Conservation (phyloP, 148 eudicot genomes). For the Euryodendron excelsum region DNA sequence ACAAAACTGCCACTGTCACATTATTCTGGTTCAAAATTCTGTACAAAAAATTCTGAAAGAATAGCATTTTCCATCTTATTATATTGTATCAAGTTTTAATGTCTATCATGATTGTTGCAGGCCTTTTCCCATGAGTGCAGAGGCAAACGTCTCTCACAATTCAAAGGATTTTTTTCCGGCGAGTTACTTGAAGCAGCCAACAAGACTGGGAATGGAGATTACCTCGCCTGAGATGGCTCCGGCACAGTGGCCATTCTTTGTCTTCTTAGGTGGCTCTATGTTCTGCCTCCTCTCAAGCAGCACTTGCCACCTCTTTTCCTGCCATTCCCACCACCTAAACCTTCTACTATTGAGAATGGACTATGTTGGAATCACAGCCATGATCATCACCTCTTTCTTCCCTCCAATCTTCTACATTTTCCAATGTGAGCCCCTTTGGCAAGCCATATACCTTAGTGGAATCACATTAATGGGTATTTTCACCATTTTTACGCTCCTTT, state of each 20-base stretch:
- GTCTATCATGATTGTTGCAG: constrained; percentile 39
- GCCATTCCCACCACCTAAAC: constrained; percentile 75
- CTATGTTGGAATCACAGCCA: constrained; percentile 74
- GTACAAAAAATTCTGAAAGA: no score
- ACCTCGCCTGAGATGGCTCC: constrained; percentile 20
- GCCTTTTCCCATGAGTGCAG: constrained; percentile 39
- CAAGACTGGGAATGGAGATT: constrained; percentile 9
- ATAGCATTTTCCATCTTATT: no score
- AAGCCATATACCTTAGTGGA: constrained; percentile 58
- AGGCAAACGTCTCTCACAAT: constrained; percentile 51
- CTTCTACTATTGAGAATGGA: constrained; percentile 56
- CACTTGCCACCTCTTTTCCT: constrained; percentile 84
- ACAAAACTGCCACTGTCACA: no score
- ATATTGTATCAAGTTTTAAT: background rate
- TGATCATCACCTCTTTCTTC: constrained; percentile 96
- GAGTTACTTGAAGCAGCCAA: constrained; percentile 36
- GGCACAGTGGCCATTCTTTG: constrained; percentile 79
- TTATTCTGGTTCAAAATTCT: no score
- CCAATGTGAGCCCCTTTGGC: constrained; percentile 75
- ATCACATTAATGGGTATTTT: constrained; percentile 64
- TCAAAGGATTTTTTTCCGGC: constrained; percentile 43
- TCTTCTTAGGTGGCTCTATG: constrained; percentile 82
- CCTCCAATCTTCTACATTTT: constrained; percentile 94
- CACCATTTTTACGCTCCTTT: constrained; percentile 56
- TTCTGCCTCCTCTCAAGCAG: constrained; percentile 82